Conservation (phyloP, 768 basidiomycete genomes). For the Podaxis carcinomalis region DNA sequence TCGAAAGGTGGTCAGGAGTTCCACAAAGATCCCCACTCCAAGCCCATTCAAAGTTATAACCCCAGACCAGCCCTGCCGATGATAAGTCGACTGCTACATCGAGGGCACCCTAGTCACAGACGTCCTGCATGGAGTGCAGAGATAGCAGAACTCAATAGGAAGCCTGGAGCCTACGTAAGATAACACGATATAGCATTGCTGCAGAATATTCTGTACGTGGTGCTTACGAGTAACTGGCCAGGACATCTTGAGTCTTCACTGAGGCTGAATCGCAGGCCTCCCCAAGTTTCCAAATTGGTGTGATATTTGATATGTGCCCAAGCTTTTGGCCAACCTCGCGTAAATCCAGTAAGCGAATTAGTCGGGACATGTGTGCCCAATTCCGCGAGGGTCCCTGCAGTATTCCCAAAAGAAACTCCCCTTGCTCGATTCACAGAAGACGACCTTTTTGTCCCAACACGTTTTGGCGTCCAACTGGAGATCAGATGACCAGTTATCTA, state of each 20-base stretch:
- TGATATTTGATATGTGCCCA: background rate
- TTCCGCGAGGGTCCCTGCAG: too few relatives aligned
- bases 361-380: too few relatives aligned
- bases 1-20: background rate
- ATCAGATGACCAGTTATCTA: constrained; percentile 5
- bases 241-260: background rate
- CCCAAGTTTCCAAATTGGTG: background rate
- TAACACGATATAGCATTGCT: background rate
- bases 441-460: background rate
- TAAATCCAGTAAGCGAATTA: too few relatives aligned
- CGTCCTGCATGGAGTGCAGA: background rate
- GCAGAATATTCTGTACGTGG: background rate
- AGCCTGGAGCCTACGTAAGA: background rate
- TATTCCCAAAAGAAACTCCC: background rate
- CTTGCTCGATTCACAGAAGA: background rate
- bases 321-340: too few relatives aligned
- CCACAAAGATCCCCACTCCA: background rate
- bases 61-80: background rate
- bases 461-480: background rate
- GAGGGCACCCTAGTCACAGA: background rate
- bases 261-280: background rate
- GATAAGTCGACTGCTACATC: background rate
- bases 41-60: background rate
- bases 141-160: background rate
- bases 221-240: background rate